Base-by-base conservation (phyloP, 768 basidiomycete genomes). In the Gyrodon lividus region DNA sequence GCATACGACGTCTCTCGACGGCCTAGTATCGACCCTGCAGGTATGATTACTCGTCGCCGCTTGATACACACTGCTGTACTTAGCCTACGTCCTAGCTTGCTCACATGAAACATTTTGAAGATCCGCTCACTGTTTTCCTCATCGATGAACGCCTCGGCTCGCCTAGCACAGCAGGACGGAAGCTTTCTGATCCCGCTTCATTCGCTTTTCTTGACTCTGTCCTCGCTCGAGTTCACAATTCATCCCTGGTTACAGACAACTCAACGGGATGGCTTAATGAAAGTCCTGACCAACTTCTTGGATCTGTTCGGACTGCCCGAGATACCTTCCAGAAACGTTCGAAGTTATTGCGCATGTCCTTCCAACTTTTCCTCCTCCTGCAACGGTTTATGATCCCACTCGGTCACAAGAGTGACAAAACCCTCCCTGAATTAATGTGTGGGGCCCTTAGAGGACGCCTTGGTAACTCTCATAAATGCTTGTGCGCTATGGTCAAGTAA, bases 51-150 rank as follows among this genome's bases (percentile, higher is more conserved):
- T 46, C 17, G 3, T 41, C 31, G 34, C 12, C n/a, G 9, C 16
- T 30, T 1, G 39, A 22, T 46, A 34, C n/a, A 9, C 30, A 10
- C 2, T 6, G 4, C 16, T 31, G 19, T 19, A 3, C 30, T 38
- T 43, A 48, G 55, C 28, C 46, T 16, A 8, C 39, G 13, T 55
- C 17, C 12, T 22, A 90, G 86, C 70, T 90, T 2, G 73, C 74
- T 0, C 74, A 89, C 60, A 65, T 90, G 64, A 86, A 86, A 54
- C 89, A 92, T 64, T 89, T 87, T 56, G 75, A 76, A 23, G 80
- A 87, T 22, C 82, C 84, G 0, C 65, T 88, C 13, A 73, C 78
- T 3, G 43, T 76, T 7, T 39, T 67, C 49, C 48, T 60, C 31
- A 4, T 58, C 44, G 60, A 57, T 9, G 50, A 48, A 37, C 41